Evolutionary conservation across 768 basidiomycete species (phyloP).

Genomic region (Pleurotus pulmonarius): DNA sequence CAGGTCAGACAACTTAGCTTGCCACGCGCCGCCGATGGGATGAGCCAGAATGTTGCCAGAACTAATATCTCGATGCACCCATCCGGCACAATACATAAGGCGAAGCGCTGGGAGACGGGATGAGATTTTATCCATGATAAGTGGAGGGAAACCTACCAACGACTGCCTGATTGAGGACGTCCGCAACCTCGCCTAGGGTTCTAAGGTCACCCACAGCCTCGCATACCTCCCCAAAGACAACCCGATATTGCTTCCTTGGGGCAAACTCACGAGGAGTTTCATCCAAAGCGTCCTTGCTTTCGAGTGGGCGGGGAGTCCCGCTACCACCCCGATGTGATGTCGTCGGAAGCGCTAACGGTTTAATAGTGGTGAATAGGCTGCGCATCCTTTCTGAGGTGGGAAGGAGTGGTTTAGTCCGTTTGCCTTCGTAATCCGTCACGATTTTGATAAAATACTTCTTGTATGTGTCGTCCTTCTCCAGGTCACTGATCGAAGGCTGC

Average conservation of each 20-base stretch:
- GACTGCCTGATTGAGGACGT: background rate
- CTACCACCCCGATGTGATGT: background rate
- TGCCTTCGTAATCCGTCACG: background rate
- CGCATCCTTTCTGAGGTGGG: background rate
- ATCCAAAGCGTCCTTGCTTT: no score
- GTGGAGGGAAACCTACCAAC: background rate
- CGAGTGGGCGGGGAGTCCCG: no score
- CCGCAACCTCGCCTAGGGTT: background rate
- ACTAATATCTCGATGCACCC: conserved; percentile 4
- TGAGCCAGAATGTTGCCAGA: background rate
- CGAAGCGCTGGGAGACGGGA: background rate
- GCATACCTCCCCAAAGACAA: background rate
- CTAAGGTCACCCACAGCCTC: background rate
- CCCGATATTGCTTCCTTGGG: no score
- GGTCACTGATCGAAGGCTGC: background rate
- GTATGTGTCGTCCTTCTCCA: background rate
- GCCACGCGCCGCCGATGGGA: background rate
- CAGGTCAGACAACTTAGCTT: background rate
- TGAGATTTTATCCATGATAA: background rate
- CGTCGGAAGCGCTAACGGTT: background rate
- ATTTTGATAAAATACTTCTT: background rate
- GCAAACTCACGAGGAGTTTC: no score
- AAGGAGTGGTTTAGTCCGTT: background rate
- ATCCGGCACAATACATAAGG: conserved; percentile 4
- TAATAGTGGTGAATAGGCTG: background rate